These are phyloP conservation scores for Mycosphaerella arachidis DNA, from an alignment of 2,329 filamentous ascomycete genomes.

Conservation along the genomic window DNA sequence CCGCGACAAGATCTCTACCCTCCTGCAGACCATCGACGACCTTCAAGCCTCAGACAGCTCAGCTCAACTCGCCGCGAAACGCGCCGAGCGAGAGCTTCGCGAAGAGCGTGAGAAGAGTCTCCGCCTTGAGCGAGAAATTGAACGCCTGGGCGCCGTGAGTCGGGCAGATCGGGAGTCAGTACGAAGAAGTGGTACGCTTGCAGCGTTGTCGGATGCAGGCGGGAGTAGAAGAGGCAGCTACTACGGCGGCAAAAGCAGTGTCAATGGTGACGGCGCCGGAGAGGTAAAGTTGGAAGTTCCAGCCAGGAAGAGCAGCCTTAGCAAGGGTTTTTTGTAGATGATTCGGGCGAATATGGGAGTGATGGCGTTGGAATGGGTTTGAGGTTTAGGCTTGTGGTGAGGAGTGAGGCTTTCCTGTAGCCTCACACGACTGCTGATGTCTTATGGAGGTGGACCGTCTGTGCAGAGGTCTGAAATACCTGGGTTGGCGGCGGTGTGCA, in stretches of 20 bases:
- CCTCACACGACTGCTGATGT: neutral
- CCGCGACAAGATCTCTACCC: conserved; percentile 84
- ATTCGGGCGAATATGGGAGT: conserved; percentile 17
- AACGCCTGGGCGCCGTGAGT: conserved; percentile 61
- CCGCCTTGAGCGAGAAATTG: conserved; percentile 81
- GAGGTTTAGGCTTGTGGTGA: conserved; percentile 11
- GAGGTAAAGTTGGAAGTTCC: conserved; percentile 36
- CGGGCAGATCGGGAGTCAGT: conserved; percentile 55
- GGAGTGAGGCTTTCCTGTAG: conserved; percentile 23
- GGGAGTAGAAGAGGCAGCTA: conserved; percentile 40
- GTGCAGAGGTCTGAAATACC: neutral
- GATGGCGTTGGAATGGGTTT: conserved; percentile 12
- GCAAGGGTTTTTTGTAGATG: conserved; percentile 49
- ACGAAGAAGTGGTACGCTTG: conserved; percentile 29
- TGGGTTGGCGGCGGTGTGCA: neutral
- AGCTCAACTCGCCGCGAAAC: conserved; percentile 73
- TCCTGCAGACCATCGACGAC: conserved; percentile 88
- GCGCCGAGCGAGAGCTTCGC: conserved; percentile 82
- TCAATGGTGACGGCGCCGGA: conserved; percentile 23
- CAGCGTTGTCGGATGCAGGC: conserved; percentile 42
- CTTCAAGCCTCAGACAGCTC: conserved; percentile 81
- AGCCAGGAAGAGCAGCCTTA: conserved; percentile 41
- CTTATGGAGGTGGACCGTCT: neutral
- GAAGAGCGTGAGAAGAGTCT: conserved; percentile 81
- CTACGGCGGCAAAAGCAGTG: conserved; percentile 33